Evolutionary conservation across 2,329 filamentous ascomycete species (phyloP).

Genomic region (Hypomyces perniciosus): DNA sequence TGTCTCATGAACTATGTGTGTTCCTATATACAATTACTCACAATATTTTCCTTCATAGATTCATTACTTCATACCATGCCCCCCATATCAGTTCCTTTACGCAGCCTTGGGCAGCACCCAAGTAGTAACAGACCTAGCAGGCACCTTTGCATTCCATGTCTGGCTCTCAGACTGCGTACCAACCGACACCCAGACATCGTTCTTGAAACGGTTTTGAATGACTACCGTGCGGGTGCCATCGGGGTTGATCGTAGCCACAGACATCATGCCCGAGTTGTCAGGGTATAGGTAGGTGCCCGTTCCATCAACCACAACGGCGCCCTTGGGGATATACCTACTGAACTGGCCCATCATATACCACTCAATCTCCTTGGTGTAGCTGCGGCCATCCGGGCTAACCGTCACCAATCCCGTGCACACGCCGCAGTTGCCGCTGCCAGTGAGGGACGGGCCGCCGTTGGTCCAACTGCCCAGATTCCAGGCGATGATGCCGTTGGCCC

Average conservation of each 20-base stretch:
- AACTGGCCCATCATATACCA: slow-evolving; percentile 52
- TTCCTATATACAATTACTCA: no score
- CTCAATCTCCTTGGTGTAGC: slow-evolving; percentile 41
- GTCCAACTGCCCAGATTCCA: slow-evolving; percentile 41
- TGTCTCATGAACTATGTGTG: no score
- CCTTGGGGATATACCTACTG: slow-evolving; percentile 41
- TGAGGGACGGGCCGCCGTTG: slow-evolving; percentile 37
- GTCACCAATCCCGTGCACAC: slow-evolving; percentile 48
- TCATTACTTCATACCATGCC: no score
- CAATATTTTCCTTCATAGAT: no score
- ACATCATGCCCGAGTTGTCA: slow-evolving; percentile 34
- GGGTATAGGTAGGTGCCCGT: slow-evolving; percentile 39
- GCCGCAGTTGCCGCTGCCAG: slow-evolving; percentile 33
- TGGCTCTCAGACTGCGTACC: slow-evolving; percentile 27
- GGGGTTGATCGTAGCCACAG: slow-evolving; percentile 41
- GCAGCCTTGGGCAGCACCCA: slow-evolving; percentile 32
- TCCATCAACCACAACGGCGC: slow-evolving; percentile 36
- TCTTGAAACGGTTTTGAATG: slow-evolving; percentile 38
- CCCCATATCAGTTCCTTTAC: no score
- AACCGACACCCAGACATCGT: slow-evolving; percentile 38
- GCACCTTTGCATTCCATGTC: slow-evolving; percentile 34
- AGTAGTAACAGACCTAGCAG: slow-evolving; percentile 30
- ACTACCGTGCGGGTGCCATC: slow-evolving; percentile 41
- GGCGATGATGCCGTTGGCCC: slow-evolving; percentile 37
- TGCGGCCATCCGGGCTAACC: slow-evolving; percentile 38